Evolutionary conservation across 2,329 filamentous ascomycete species (phyloP), one percentile per base, ranked within the genome.

Genomic region (Tolypocladium ovalisporum): DNA sequence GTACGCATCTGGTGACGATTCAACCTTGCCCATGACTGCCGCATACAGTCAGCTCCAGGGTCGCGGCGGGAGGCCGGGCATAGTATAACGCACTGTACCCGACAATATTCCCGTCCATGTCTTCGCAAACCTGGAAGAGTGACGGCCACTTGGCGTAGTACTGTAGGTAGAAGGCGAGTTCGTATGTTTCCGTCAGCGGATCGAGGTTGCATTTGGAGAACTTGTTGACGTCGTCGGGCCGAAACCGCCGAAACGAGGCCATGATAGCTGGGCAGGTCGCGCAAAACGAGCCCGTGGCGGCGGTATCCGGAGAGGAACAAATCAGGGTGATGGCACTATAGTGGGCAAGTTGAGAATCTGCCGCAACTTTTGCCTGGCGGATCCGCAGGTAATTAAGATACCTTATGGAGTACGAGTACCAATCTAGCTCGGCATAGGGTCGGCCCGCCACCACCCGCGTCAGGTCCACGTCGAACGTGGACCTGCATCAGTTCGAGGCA

Each of bases 121-220:
- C 90, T 70, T 96, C 90, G 59, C 95, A 90, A 19, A 96, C 89
- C 69, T 90, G 90, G 76, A 97, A 97, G 49, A 97, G 82, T 32
- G 91, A 87, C 1, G 94, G 94, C 94, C 94, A 99, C 79, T 89
- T 90, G 56, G 91, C 90, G 62, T 96, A 85, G 74, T 99, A 99
- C 67, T 95, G 89, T 59, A 97, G 83, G 76, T 99, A 99, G 77
- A 97, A 99, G 61, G 85, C 84, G 62, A 96, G 82, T 71, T 96
- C 91, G 76, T 97, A 99, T 57, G 95, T 97, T 76, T 99, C 94
- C n/a, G 94, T 97, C 61, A 97, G 80, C 44, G 90, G 90, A 70
- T 99, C 94, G 61, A 99, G 86, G 70, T 99, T 99, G 74, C 92
- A 96, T 63, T 91, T 86, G 64, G 95, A 96, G 73, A 97, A 87